Base-by-base conservation (phyloP, 495 filamentous ascomycete genomes). In the Hypoxylon lienhwacheense region DNA sequence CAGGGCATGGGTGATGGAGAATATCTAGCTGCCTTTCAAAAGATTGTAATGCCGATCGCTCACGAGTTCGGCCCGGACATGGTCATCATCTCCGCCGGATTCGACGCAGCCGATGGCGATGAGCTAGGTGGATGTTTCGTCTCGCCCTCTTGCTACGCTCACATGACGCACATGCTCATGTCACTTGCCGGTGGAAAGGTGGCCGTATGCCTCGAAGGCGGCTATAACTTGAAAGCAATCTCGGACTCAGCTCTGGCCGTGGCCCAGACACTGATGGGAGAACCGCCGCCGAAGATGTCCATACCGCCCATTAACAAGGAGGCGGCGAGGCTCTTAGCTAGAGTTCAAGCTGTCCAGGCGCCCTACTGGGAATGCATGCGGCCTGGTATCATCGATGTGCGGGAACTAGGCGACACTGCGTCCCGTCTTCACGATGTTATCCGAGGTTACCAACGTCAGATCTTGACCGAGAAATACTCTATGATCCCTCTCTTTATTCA, bases 111-210 rank as follows among this genome's bases (percentile, higher is more conserved):
- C 1, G 89, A 83, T 33, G 93, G 95, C 5, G 93, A 99, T 70
- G 85, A 88, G 46, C 78, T 99, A 14, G 93, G 93, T 28, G 89
- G 85, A 24, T 99, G 95, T 66, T 90, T 86, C 59, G 92, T 97
- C 4, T 85, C 90, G 0, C 93, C 93, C 0, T 70, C 84, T 16
- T 92, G 95, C 64, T 99, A 97, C 67, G 90, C 90, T 14, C 92
- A 97, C 63, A 97, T 99, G 93, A 97, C 95, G 6, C 89, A 96
- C 64, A 96, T 97, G 91, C 80, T 99, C 12, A 97, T 97, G 91
- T 85, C 86, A 8, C 80, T 99, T n/a, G 91, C 93, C 2, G 76
- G 84, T 34, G 93, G 93, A 28, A 96, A 93, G 66, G 77, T 97
- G 35, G 89, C 88, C 7, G 90, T 95, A 17, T 96, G 91, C 64